These are phyloP conservation scores for Aphanomyces invadans DNA, from an alignment of 352 stramenopile species.

Conservation along the genomic window DNA sequence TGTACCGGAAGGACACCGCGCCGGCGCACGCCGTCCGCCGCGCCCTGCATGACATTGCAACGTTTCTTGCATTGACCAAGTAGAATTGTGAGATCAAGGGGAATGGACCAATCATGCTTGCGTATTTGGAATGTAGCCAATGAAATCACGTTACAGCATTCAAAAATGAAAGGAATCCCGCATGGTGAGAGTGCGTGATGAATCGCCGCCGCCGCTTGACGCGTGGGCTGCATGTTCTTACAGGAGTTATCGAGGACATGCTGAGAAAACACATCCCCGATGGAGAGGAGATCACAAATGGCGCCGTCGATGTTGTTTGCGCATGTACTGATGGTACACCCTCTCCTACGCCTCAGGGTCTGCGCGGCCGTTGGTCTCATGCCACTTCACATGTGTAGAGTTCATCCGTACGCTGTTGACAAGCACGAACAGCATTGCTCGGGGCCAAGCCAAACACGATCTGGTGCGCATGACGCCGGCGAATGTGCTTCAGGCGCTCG, in stretches of 20 bases:
- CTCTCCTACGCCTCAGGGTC: not conserved
- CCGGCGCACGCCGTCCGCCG: not conserved
- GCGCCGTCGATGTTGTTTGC: not conserved
- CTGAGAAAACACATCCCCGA: not conserved
- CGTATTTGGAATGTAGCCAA: not conserved
- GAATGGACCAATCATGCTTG: not conserved
- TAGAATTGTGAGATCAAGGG: not conserved
- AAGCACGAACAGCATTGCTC: conserved; percentile 45
- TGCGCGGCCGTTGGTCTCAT: not conserved
- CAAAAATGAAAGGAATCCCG: not conserved
- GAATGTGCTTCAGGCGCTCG: conserved; percentile 45
- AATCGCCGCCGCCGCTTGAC: not conserved
- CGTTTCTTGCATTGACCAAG: not conserved
- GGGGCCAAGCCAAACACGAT: conserved; percentile 43
- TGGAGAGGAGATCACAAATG: not conserved
- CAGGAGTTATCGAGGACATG: not conserved
- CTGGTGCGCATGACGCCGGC: conserved; percentile 63
- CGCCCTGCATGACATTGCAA: conserved; percentile 1
- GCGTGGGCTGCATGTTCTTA: not conserved
- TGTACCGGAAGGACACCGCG: not conserved
- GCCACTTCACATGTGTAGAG: conserved; percentile 29
- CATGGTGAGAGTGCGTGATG: not conserved
- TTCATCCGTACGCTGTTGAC: conserved; percentile 42
- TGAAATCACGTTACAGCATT: not conserved
- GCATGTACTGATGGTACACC: conserved; percentile 1